Conservation (phyloP, 1,284 basidiomycete species). For the Apiotrichum veenhuisii region DNA sequence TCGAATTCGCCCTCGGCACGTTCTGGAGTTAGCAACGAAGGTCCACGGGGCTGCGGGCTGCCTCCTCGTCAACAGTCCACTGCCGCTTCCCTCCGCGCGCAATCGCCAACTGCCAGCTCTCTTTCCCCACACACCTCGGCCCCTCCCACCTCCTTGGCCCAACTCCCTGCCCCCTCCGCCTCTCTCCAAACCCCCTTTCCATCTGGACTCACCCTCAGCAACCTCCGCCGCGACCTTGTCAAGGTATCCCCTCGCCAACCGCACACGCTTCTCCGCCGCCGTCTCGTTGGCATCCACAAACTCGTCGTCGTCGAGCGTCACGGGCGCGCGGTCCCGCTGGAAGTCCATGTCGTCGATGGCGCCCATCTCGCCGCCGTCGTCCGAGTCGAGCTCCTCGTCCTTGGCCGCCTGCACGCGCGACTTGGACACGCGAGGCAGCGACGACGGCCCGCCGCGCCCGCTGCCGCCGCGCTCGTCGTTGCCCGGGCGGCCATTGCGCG, state of each 20-base stretch:
- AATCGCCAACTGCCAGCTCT: too few species aligned
- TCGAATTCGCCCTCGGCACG: conserved; percentile 73
- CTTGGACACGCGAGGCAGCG: conserved; percentile 11
- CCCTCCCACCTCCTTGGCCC: too few species aligned
- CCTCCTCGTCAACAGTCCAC: neutral
- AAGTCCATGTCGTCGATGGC: conserved; percentile 74
- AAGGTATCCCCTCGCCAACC: conserved; percentile 86
- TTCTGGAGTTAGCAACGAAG: too few species aligned
- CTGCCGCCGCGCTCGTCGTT: conserved; percentile 15
- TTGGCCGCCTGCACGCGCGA: conserved; percentile 13
- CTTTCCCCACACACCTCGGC: neutral
- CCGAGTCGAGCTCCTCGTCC: conserved; percentile 68
- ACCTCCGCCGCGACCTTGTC: conserved; percentile 70
- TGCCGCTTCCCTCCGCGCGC: neutral
- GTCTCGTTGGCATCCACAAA: conserved; percentile 67
- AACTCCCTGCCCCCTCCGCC: neutral
- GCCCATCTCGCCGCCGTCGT: conserved; percentile 44
- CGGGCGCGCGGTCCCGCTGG: conserved; percentile 48
- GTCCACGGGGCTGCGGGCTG: too few species aligned
- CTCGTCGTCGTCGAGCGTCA: conserved; percentile 70
- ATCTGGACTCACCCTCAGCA: conserved; percentile 57
- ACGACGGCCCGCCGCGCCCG: neutral
- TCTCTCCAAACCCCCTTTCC: neutral
- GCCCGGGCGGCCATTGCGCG: conserved; percentile 41
- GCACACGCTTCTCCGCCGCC: conserved; percentile 85